Evolutionary conservation across 169 alveolate genomes (phyloP), one percentile per base, ranked within the genome.

Genomic region (Plasmodium fragile): DNA sequence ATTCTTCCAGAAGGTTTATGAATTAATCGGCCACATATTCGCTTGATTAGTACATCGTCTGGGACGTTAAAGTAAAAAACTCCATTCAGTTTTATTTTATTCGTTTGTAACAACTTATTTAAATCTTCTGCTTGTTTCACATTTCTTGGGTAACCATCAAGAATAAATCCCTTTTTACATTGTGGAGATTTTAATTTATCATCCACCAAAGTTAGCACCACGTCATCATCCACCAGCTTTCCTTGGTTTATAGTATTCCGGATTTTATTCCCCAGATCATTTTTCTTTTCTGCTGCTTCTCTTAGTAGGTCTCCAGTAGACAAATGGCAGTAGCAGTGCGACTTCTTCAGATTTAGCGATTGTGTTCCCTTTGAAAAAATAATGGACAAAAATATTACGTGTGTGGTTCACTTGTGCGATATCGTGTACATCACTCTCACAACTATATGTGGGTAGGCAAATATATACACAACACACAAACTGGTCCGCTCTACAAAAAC

Each of bases 71-170:
- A 98, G 65, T 97, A 97, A 49, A 98, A 83, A 32, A 98, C 99
- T 71, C 96, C 96, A 70, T 96, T 93, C 92, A 97, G 45, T 25
- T 81, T 91, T 3, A 81, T 79, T 72, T 96, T 92, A 92, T 95
- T 82, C 65, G 59, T 70, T 34, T 82, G 83, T 92, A 95, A 82
- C 45, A 83, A 75, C 30, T 84, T 78, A 83, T 75, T 83, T 83
- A 94, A 92, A 55, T 97, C 98, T 85, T 98, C 97, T 32, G 99
- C 99, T 92, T 98, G 99, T 73, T 97, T 95, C 39, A 96, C 96
- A 81, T 98, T 98, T 92, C 99, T 96, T 28, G 99, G 99, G 96
- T 97, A 98, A 5, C 99, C 99, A 93, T 98, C 99, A 39, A 98
- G 96, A 83, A 98, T 97, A 53, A 98, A 97, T 30, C 99, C 99